Conservation (phyloP, 768 basidiomycete genomes). For the Leccinum boreale region DNA sequence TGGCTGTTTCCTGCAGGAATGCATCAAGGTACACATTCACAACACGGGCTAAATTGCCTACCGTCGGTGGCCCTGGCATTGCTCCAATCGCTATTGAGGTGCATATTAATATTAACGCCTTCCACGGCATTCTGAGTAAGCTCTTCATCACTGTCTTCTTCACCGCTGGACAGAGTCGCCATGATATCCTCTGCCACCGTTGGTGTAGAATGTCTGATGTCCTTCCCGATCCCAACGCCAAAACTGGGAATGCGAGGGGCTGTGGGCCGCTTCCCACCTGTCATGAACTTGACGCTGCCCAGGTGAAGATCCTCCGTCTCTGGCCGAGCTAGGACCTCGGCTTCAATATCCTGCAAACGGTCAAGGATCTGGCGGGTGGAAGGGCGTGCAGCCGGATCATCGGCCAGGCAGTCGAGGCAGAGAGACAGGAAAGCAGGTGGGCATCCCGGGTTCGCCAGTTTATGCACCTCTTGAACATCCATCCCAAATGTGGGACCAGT, state of each 20-base stretch:
- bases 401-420: constrained; percentile 70
- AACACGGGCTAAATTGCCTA: constrained; percentile 8
- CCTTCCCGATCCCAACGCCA: constrained; percentile 64
- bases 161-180: constrained; percentile 37
- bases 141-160: constrained; percentile 65
- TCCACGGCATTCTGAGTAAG: constrained; percentile 54
- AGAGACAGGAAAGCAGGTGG: constrained; percentile 76
- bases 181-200: constrained; percentile 35
- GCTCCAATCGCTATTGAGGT: constrained; percentile 47
- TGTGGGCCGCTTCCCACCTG: constrained; percentile 55
- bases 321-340: constrained; percentile 69
- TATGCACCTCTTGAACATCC: constrained; percentile 68
- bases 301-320: constrained; percentile 73
- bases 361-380: constrained; percentile 77
- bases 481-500: constrained; percentile 76
- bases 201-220: constrained; percentile 40
- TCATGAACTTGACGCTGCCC: constrained; percentile 83
- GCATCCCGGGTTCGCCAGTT: constrained; percentile 66
- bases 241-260: constrained; percentile 87
- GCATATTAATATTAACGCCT: constrained; percentile 46
- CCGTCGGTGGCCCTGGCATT: constrained; percentile 35
- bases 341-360: constrained; percentile 75
- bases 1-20: constrained; percentile 32
- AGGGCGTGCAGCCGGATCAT: constrained; percentile 67
- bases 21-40: constrained; percentile 10